phyloP scores from a whole-genome alignment of 306 rosid genomes.

The Vigna hirtella region DNA sequence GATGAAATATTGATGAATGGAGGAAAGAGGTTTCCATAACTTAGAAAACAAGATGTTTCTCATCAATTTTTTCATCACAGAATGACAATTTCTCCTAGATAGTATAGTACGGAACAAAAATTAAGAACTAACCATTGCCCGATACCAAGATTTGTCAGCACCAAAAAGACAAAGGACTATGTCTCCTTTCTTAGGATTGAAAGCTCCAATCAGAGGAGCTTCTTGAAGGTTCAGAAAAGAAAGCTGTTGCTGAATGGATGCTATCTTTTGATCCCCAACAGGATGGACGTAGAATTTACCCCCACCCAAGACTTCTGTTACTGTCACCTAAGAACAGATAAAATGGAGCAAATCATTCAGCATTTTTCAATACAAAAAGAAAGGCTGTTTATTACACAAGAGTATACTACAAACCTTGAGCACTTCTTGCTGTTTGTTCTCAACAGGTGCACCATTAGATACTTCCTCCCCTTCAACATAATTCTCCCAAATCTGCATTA shows the following conservation, averaged over 20 bases:
- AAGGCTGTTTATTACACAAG: constrained; percentile 24
- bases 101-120: not conserved
- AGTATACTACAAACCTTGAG: constrained; percentile 61
- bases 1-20: not conserved
- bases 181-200: constrained; percentile 86
- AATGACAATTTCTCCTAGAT: not conserved
- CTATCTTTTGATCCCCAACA: constrained; percentile 72
- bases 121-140: constrained; percentile 78
- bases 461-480: constrained; percentile 88
- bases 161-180: constrained; percentile 75
- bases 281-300: constrained; percentile 81
- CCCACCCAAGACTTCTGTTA: constrained; percentile 81
- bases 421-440: constrained; percentile 82
- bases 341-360: constrained; percentile 37
- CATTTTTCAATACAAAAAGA: constrained; percentile 21
- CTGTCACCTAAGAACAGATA: constrained; percentile 61
- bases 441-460: constrained; percentile 60
- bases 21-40: constrained; percentile 18
- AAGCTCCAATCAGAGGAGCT: constrained; percentile 82
- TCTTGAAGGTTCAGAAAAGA: constrained; percentile 80
- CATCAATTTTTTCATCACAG: not conserved
- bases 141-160: constrained; percentile 80
- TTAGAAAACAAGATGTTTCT: not conserved
- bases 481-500: constrained; percentile 84
- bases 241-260: constrained; percentile 77